A percentile compares a stretch with the other conserved stretches of the same genome.
Evolutionary conservation across 2,329 filamentous ascomycete genomes (phyloP).

Genomic region (Botryotinia calthae): DNA sequence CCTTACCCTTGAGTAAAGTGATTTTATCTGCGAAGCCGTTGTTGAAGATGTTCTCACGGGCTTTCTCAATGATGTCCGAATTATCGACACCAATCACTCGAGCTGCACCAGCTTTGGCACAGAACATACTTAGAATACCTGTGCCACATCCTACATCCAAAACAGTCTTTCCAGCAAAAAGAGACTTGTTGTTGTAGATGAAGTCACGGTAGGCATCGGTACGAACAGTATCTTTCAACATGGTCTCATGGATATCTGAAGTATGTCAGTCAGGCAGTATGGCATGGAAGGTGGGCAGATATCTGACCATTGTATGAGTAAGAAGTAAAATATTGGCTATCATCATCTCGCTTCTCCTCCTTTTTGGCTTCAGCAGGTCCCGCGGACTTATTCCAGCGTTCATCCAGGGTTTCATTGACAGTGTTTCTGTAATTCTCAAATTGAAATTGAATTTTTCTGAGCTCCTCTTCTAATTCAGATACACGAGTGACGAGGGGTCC

Average conservation of each 20-base stretch:
- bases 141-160: conserved; percentile 88
- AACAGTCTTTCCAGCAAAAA: conserved; percentile 83
- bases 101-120: conserved; percentile 81
- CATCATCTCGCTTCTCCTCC: conserved; percentile 48
- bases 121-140: conserved; percentile 92
- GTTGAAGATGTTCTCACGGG: conserved; percentile 77
- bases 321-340: conserved; percentile 61
- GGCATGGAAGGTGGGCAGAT: conserved; percentile 14
- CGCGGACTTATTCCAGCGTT: conserved; percentile 42
- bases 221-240: conserved; percentile 86
- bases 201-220: conserved; percentile 94
- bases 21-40: conserved; percentile 75
- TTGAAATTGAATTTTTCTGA: conserved; percentile 41
- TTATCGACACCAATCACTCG: conserved; percentile 90
- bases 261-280: conserved; percentile 18
- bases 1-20: conserved; percentile 77
- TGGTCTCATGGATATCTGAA: conserved; percentile 88
- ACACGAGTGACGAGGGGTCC: conserved; percentile 37
- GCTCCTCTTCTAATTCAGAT: conserved; percentile 42
- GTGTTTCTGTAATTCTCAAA: conserved; percentile 43
- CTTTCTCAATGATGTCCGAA: conserved; percentile 84
- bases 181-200: conserved; percentile 84
- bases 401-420: conserved; percentile 43
- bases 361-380: conserved; percentile 23
- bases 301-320: conserved; percentile 63